Percentiles rank a stretch among this genome's conserved stretches.
phyloP scores from a whole-genome alignment of 305 asterid genomes.

The Fraxinus latifolia region DNA sequence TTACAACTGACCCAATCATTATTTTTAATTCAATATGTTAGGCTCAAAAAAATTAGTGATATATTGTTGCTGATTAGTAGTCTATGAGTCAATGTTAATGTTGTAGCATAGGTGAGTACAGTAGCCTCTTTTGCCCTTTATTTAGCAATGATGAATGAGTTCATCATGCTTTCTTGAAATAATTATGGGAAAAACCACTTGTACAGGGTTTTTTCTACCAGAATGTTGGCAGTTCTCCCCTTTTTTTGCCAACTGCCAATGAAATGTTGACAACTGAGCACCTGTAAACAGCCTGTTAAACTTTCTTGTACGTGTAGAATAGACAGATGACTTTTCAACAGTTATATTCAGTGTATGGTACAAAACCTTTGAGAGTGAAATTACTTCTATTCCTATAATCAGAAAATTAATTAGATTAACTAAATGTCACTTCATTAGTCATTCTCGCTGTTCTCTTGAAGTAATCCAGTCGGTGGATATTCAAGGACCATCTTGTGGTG shows the following conservation, averaged over 20 bases:
- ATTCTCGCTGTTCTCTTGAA: constrained; percentile 4
- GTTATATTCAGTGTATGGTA: constrained; percentile 10
- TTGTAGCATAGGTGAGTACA: constrained; percentile 29
- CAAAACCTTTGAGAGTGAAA: constrained; percentile 21
- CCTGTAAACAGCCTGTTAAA: not conserved
- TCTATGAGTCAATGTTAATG: constrained; percentile 24
- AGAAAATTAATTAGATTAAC: constrained; percentile 6
- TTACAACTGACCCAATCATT: constrained; percentile 33
- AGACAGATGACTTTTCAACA: not conserved
- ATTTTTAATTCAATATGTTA: constrained; percentile 13
- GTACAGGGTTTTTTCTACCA: not conserved
- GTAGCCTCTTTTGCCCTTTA: constrained; percentile 20
- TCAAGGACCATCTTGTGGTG: not conserved
- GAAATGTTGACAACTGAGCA: not conserved
- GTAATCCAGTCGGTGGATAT: not conserved
- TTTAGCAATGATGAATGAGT: constrained; percentile 29
- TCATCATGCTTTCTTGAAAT: constrained; percentile 25
- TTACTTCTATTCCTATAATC: constrained; percentile 11
- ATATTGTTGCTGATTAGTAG: constrained; percentile 34
- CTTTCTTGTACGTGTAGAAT: not conserved
- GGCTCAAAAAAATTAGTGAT: constrained; percentile 22
- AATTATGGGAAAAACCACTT: not conserved
- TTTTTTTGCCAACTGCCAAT: not conserved
- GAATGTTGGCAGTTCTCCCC: not conserved
- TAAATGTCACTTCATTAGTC: not conserved